These are phyloP conservation scores for Malus sylvestris DNA, from an alignment of 306 rosid genomes.

Conservation along the genomic window DNA sequence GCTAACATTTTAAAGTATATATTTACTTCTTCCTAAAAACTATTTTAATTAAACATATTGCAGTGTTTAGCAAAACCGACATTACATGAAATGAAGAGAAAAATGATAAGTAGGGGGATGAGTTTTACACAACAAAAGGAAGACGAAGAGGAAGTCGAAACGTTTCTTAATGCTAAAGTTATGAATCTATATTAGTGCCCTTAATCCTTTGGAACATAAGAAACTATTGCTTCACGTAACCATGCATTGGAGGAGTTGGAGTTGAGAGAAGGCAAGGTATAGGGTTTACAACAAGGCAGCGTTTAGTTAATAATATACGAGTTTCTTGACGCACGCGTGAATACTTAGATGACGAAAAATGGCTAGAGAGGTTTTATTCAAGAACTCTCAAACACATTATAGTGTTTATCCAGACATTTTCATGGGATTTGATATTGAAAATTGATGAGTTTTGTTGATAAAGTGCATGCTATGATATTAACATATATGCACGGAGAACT, in stretches of 20 bases:
- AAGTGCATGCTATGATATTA: neutral
- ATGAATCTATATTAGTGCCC: neutral
- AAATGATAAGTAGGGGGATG: neutral
- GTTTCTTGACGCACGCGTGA: too few relatives aligned
- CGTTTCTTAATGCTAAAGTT: neutral
- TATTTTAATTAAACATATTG: neutral
- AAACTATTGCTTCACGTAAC: conserved; percentile 29
- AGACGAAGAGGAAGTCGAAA: neutral
- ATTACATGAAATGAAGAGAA: neutral
- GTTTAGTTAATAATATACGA: neutral
- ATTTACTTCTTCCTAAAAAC: neutral
- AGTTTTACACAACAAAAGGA: neutral
- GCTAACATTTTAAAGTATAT: conserved; percentile 23
- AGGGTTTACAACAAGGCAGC: conserved; percentile 9
- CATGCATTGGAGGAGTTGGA: neutral
- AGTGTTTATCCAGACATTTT: conserved; percentile 1
- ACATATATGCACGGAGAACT: conserved; percentile 7
- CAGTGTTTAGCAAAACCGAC: too few relatives aligned
- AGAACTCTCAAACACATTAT: conserved; percentile 28
- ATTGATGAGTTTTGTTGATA: neutral
- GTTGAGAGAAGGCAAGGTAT: conserved; percentile 30
- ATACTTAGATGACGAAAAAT: conserved; percentile 14
- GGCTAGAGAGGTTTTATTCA: conserved; percentile 32
- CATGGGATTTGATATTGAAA: neutral
- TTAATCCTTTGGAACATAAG: conserved; percentile 2